Evolutionary conservation across 2,329 filamentous ascomycete species (phyloP).

Genomic region (Mollisiaceae sp.): DNA sequence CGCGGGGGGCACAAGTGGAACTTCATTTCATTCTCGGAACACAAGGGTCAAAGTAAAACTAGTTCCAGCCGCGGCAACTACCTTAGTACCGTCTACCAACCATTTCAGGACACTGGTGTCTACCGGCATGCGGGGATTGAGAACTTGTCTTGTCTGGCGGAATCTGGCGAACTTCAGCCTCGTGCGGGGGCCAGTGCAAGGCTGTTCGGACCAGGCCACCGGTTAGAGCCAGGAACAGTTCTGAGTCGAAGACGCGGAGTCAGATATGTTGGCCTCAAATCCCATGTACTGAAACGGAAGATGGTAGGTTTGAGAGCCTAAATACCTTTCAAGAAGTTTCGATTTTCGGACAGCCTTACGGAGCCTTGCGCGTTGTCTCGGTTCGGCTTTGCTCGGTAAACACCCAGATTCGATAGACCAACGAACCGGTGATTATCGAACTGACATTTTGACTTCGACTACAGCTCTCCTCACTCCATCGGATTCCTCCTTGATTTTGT

Average conservation of each 20-base stretch:
- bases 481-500: slow-evolving; percentile 60
- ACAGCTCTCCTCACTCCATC: slow-evolving; percentile 67
- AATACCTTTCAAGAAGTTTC: not conserved
- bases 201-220: not conserved
- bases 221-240: not conserved
- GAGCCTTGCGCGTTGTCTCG: not conserved
- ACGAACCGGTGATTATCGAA: not conserved
- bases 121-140: not conserved
- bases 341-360: not conserved
- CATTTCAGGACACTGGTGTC: not conserved
- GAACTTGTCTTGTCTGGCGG: not conserved
- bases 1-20: not conserved
- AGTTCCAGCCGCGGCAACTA: not conserved
- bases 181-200: slow-evolving; percentile 14
- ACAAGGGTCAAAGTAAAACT: not conserved
- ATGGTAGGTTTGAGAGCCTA: too few relatives aligned
- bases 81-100: not conserved
- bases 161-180: slow-evolving; percentile 16
- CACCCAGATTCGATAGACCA: not conserved
- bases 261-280: not conserved
- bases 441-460: slow-evolving; percentile 46
- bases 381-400: not conserved
- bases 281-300: too few relatives aligned
- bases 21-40: not conserved
- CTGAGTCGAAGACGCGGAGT: slow-evolving; percentile 5